A percentile compares a stretch with the other conserved stretches of the same genome.
These are phyloP conservation scores for Rhododendron griersonianum DNA, from an alignment of 148 eudicot species.

Conservation along the genomic window DNA sequence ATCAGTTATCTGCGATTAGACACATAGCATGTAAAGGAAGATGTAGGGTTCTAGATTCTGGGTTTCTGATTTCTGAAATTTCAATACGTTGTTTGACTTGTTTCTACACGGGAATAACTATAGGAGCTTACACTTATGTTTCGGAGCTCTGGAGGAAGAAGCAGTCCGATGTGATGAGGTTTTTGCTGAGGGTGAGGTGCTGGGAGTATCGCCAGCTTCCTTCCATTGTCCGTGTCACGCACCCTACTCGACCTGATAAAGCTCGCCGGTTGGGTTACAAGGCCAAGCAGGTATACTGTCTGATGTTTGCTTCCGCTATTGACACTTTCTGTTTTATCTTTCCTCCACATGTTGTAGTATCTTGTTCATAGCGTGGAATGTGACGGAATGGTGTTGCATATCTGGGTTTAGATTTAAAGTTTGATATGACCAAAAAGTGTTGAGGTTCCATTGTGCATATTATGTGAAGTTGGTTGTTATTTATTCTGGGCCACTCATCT, in stretches of 20 bases:
- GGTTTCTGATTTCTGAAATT: not conserved
- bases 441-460: not conserved
- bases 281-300: slow-evolving; percentile 20
- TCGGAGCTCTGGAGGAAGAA: slow-evolving; percentile 36
- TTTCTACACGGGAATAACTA: not conserved
- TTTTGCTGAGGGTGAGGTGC: slow-evolving; percentile 29
- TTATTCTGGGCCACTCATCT: not conserved
- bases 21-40: not conserved
- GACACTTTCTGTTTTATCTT: not conserved
- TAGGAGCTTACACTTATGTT: slow-evolving; percentile 29
- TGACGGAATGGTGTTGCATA: not conserved
- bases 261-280: slow-evolving; percentile 31
- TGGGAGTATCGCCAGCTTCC: slow-evolving; percentile 33
- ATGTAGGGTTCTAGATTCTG: not conserved
- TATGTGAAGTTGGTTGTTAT: not conserved
- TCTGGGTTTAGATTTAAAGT: not conserved
- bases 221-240: slow-evolving; percentile 25
- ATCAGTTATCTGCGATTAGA: not conserved
- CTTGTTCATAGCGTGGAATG: not conserved
- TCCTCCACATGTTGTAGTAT: not conserved
- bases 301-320: not conserved
- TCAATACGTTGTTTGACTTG: not conserved
- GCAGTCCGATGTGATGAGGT: slow-evolving; percentile 34
- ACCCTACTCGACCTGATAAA: slow-evolving; percentile 31
- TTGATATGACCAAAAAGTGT: not conserved